Base-by-base conservation (phyloP, 1,284 basidiomycete species). In the Papiliotrema terrestris region DNA sequence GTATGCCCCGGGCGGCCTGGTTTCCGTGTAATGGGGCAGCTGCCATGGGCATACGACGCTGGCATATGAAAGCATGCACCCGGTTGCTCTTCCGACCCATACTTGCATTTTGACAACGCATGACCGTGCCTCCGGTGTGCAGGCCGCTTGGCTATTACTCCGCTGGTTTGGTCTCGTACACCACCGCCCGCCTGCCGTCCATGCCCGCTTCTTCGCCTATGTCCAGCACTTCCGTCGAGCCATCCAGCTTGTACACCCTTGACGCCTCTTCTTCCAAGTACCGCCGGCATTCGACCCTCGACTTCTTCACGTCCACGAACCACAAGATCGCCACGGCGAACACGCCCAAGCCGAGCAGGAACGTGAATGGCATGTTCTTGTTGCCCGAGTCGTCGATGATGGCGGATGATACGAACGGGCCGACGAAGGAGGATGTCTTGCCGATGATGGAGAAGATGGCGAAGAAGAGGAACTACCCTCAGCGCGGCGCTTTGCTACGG, bases 291-390 rank as follows among this genome's bases (percentile, higher is more conserved):
- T 77, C 74, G 14, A 62, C 39, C 52, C 70, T 56, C 22, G 65
- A 67, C 65, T 83, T 86, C 58, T 80, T 78, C 1, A 89, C 80
- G 70, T 90, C 85, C 19, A 90, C 84, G 14, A 78, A 82, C 65
- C 87, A 84, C 81, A 88, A 87, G 55, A 90, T 87, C 5, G 84
- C 80, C 39, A 88, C 43, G 45, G 87, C 86, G 25, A 78, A 74
- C 1, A 78, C 68, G 60, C 87, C 88, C 8, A 90, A 75, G 35
- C 84, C 85, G 60, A 91, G 88, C 9, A 91, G 78, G 78, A 91
- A 91, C 2, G 88, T 87, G 72, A 91, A 89, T 1, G 89, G 89
- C 70, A 83, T 82, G 83, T 88, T 90, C 68, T 86, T 89, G 72
- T 85, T 82, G 6, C 85, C 85, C 79, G 86, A 72, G 14, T 66